Evolutionary conservation across 2,329 filamentous ascomycete species (phyloP).

Genomic region (Cercospora zeae-maydis): DNA sequence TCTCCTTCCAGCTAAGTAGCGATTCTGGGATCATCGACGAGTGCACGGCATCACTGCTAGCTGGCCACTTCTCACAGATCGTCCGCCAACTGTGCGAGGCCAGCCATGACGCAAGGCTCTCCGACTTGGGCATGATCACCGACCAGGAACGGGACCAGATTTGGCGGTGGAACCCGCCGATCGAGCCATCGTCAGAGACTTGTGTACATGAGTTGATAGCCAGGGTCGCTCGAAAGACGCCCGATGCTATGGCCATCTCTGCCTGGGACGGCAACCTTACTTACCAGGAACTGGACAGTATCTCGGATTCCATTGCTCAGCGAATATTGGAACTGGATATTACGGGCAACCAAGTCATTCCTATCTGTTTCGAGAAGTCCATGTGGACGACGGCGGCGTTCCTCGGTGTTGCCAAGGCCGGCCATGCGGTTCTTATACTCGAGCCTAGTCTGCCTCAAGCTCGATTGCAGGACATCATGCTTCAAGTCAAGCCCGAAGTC

Average conservation of each 20-base stretch:
- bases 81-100: constrained; percentile 12
- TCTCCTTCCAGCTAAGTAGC: constrained; percentile 3
- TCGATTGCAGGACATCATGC: constrained; percentile 29
- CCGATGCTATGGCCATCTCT: constrained; percentile 9
- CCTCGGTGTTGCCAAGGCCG: constrained; percentile 33
- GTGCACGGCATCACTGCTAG: background rate
- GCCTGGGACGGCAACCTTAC: constrained; percentile 33
- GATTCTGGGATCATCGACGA: constrained; percentile 8
- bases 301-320: background rate
- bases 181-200: background rate
- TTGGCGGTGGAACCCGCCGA: background rate
- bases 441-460: constrained; percentile 23
- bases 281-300: constrained; percentile 25
- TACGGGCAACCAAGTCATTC: constrained; percentile 18
- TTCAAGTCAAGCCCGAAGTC: constrained; percentile 26
- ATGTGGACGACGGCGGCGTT: constrained; percentile 29
- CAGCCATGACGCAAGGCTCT: background rate
- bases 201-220: constrained; percentile 3
- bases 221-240: background rate
- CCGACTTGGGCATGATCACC: background rate
- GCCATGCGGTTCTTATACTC: constrained; percentile 27
- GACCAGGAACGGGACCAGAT: constrained; percentile 4
- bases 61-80: constrained; percentile 9
- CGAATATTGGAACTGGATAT: background rate
- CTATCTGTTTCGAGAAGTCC: constrained; percentile 33